These are phyloP conservation scores for Dalbergia oliveri DNA, from an alignment of 306 rosid genomes.

Conservation along the genomic window DNA sequence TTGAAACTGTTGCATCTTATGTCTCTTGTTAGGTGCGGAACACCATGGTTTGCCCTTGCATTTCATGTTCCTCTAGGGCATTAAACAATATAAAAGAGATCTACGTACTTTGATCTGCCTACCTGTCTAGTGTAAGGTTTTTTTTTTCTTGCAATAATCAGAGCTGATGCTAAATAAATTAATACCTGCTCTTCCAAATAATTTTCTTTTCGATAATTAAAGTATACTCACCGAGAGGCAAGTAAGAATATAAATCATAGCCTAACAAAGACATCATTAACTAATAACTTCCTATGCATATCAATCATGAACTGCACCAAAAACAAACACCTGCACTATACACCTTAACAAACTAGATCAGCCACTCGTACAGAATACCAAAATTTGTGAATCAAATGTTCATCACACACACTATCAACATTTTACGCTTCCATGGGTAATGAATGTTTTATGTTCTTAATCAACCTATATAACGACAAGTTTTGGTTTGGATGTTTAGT, in stretches of 20 bases:
- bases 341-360: too few relatives aligned
- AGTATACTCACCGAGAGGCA: too few relatives aligned
- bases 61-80: background rate
- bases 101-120: background rate
- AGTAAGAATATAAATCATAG: too few relatives aligned
- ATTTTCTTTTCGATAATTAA: too few relatives aligned
- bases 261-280: too few relatives aligned
- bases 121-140: background rate
- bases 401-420: too few relatives aligned
- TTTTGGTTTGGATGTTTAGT: background rate
- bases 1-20: slow-evolving; percentile 71
- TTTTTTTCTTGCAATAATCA: background rate
- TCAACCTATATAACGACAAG: background rate
- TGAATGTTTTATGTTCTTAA: background rate
- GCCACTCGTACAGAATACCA: too few relatives aligned
- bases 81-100: background rate
- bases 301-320: too few relatives aligned
- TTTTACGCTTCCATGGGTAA: too few relatives aligned
- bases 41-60: slow-evolving; percentile 37
- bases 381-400: too few relatives aligned
- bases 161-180: background rate
- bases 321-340: too few relatives aligned
- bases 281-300: too few relatives aligned
- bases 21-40: slow-evolving; percentile 52
- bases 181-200: background rate